Conservation (phyloP, 176 grass and related monocot genomes). For the Paspalum vaginatum region DNA sequence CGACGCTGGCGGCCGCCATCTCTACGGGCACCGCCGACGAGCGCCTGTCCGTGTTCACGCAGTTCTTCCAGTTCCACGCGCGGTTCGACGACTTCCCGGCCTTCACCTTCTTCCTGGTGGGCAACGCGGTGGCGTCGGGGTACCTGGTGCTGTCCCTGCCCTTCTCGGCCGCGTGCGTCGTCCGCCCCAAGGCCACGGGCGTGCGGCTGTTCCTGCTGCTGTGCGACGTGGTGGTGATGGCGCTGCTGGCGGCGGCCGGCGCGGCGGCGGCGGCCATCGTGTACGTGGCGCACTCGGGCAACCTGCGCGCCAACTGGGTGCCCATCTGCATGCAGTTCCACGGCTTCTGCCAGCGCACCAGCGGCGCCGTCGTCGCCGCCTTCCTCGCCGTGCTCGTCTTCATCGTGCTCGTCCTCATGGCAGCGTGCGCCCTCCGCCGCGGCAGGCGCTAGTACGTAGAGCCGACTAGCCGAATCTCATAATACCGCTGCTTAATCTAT, state of each 20-base stretch:
- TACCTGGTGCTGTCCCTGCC: constrained; percentile 85
- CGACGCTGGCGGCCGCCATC: constrained; percentile 74
- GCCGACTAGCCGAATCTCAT: too few relatives aligned
- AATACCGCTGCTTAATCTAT: too few relatives aligned
- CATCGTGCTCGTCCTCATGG: constrained; percentile 67
- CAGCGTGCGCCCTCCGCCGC: constrained; percentile 41
- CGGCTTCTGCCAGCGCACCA: constrained; percentile 86
- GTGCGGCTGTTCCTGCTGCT: constrained; percentile 65
- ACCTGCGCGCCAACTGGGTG: constrained; percentile 69
- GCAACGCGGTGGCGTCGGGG: constrained; percentile 62
- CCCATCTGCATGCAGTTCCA: constrained; percentile 88
- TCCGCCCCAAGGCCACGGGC: constrained; percentile 49
- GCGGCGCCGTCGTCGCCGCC: constrained; percentile 74
- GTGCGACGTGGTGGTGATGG: constrained; percentile 61
- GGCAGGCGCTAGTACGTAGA: too few relatives aligned
- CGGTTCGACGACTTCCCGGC: constrained; percentile 80
- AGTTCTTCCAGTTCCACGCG: constrained; percentile 79
- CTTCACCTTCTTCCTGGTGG: constrained; percentile 68
- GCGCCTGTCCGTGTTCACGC: constrained; percentile 79
- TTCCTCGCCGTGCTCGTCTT: constrained; percentile 84
- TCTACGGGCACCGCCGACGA: constrained; percentile 68
- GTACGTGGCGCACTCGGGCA: constrained; percentile 78
- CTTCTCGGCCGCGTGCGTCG: constrained; percentile 56
- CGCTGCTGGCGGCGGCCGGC: constrained; percentile 47
- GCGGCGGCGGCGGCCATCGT: constrained; percentile 68